Percentiles rank a stretch among this genome's conserved stretches.
These are phyloP conservation scores for Citrus reticulata DNA, from an alignment of 345 rosid species.

Conservation along the genomic window DNA sequence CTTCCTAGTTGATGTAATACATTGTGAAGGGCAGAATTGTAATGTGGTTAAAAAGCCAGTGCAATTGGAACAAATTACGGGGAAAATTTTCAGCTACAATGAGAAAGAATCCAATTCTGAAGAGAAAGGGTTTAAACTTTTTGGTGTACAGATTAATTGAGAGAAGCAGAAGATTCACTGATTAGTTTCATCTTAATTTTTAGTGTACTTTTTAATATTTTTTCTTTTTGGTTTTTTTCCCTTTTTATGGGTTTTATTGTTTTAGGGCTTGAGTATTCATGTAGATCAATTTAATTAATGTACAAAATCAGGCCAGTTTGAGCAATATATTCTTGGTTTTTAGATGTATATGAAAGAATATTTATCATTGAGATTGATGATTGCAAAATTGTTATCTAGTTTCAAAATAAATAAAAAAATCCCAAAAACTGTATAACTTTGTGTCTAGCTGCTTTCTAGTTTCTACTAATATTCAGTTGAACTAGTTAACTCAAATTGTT, in stretches of 20 bases:
- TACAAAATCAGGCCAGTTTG: background rate
- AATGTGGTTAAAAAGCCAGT: conserved; percentile 11
- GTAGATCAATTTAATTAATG: background rate
- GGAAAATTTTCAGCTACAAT: conserved; percentile 12
- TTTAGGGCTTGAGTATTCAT: background rate
- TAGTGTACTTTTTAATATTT: background rate
- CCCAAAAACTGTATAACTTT: background rate
- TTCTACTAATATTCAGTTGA: background rate
- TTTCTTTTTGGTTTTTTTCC: no score
- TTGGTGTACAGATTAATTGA: conserved; percentile 48
- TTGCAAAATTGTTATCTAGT: background rate
- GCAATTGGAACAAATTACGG: conserved; percentile 31
- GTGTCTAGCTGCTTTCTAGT: background rate
- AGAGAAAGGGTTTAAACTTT: conserved; percentile 41
- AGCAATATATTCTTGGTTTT: background rate
- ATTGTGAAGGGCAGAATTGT: conserved; percentile 8
- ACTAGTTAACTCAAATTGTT: background rate
- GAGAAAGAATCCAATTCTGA: background rate
- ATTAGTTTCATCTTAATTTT: background rate
- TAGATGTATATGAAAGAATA: background rate
- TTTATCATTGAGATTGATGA: background rate
- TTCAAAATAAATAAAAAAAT: background rate
- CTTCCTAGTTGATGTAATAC: conserved; percentile 40
- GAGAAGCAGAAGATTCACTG: background rate
- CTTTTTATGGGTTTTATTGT: background rate